Conservation (phyloP, 108 stramenopile species). For the Nannochloropsis salina region DNA sequence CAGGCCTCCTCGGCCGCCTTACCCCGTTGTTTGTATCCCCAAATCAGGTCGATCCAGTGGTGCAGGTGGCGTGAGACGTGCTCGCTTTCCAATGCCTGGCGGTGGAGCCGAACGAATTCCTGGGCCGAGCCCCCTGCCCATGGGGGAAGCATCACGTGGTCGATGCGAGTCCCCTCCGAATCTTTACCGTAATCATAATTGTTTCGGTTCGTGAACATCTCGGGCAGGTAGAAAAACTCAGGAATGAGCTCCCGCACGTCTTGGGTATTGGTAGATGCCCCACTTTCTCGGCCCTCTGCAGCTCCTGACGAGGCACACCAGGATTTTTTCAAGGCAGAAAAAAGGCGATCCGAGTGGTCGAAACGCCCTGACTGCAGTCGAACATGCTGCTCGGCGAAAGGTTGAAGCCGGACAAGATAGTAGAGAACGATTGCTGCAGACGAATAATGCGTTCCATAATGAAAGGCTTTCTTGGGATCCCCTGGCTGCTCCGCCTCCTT, state of each 20-base stretch:
- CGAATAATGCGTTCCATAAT: conserved; percentile 34
- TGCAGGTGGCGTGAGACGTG: conserved; percentile 33
- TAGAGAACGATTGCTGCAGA: conserved; percentile 27
- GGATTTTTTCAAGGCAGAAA: conserved; percentile 15
- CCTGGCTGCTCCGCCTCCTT: not conserved
- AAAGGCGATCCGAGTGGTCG: conserved; percentile 35
- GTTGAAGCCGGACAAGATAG: conserved; percentile 36
- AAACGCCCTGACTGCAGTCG: conserved; percentile 25
- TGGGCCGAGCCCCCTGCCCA: conserved; percentile 79
- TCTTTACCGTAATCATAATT: conserved; percentile 77
- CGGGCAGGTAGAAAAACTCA: conserved; percentile 45
- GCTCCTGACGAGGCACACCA: not conserved
- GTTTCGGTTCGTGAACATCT: conserved; percentile 78
- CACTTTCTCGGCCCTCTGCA: conserved; percentile 4
- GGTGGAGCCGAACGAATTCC: conserved; percentile 34
- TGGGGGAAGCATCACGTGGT: conserved; percentile 78
- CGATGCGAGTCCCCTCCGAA: conserved; percentile 68
- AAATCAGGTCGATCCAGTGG: conserved; percentile 55
- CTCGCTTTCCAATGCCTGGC: conserved; percentile 43
- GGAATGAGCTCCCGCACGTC: conserved; percentile 37
- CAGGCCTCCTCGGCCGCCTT: conserved; percentile 34
- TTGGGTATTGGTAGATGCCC: conserved; percentile 31
- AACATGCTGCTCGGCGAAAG: conserved; percentile 33
- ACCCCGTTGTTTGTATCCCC: conserved; percentile 44
- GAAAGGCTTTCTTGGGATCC: conserved; percentile 25